Base-by-base conservation (phyloP, 2,329 filamentous ascomycete species). In the Iodosphaeria phyllophila region DNA sequence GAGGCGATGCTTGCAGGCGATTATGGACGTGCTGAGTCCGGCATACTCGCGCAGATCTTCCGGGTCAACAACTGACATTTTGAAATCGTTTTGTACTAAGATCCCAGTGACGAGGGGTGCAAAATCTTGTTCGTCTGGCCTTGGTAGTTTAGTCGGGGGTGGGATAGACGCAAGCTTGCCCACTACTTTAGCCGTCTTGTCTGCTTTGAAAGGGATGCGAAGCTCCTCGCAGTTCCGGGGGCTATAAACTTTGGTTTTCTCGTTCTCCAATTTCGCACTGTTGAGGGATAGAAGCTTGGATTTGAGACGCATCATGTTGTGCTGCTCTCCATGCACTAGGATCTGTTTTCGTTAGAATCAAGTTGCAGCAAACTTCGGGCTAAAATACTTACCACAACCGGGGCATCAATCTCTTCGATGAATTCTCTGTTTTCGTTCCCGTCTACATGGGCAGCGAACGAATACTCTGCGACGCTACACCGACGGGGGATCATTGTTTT, bases 251-350 rank as follows among this genome's bases (percentile, higher is more conserved):
- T 95, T 93, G 35, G 82, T 74, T 37, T 91, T 89, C 21, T 69
- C 58, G 2, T 89, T 86, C 20, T 69, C 58, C 1, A 69, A 59
- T 43, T 86, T 86, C 34, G 73, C 71, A 15, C 76, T 73, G 42
- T 93, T 93, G 18, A 93, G 64, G n/a, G 82, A 86, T 4, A 95
- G 67, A 2, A 98, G 63, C 44, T 92, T 91, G 3, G 84, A 93
- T 48, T 92, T 92, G 15, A 98, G 58, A 27, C 89, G 74, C 64
- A 89, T 92, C 83, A 95, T 95, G 44, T 95, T 92, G 45, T 92
- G 82, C 40, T 89, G 83, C 46, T 98, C 89, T 28, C 89, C 89
- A 38, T 98, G 89, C 3, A 98, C 89, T 16, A 98, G 67, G 31
- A 98, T 93, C 78, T 86, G 30, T 1, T 13, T 9, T 8, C 15